These are phyloP conservation scores for Yamadazyma trypodendri DNA, from an alignment of 1,139 yeast genomes.

Conservation along the genomic window DNA sequence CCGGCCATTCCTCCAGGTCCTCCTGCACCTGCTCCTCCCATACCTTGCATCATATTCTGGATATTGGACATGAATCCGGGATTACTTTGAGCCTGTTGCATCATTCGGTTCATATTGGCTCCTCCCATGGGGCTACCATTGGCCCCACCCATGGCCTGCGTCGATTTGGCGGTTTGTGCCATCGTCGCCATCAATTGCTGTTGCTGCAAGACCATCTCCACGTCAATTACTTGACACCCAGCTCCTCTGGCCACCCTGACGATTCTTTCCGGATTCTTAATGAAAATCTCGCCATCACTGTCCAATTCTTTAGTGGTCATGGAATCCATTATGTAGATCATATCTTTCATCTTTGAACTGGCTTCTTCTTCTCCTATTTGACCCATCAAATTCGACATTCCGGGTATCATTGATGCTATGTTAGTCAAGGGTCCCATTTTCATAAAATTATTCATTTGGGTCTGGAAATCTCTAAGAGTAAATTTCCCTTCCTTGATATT, in stretches of 20 bases:
- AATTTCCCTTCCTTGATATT: slow-evolving; percentile 94
- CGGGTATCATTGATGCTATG: slow-evolving; percentile 94
- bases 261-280: slow-evolving; percentile 79
- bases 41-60: slow-evolving; percentile 32
- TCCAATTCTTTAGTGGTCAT: slow-evolving; percentile 93
- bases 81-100: slow-evolving; percentile 49
- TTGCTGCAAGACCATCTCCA: slow-evolving; percentile 88
- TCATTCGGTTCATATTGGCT: slow-evolving; percentile 40
- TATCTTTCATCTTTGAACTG: slow-evolving; percentile 72
- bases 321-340: slow-evolving; percentile 93
- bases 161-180: slow-evolving; percentile 71
- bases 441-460: slow-evolving; percentile 91
- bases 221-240: slow-evolving; percentile 90
- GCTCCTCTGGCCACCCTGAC: slow-evolving; percentile 95
- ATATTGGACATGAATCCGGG: slow-evolving; percentile 51
- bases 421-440: slow-evolving; percentile 96
- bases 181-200: slow-evolving; percentile 93
- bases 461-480: slow-evolving; percentile 86
- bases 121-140: slow-evolving; percentile 18
- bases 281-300: slow-evolving; percentile 81
- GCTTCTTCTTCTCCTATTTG: slow-evolving; percentile 93
- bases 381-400: slow-evolving; percentile 80
- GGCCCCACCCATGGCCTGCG: slow-evolving; percentile 45
- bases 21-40: slow-evolving; percentile 35
- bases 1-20: slow-evolving; percentile 54